Evolutionary conservation across 371 early-diverging fungal genomes (phyloP), one percentile per base, ranked within the genome.

Genomic region (Mortierella sp.): DNA sequence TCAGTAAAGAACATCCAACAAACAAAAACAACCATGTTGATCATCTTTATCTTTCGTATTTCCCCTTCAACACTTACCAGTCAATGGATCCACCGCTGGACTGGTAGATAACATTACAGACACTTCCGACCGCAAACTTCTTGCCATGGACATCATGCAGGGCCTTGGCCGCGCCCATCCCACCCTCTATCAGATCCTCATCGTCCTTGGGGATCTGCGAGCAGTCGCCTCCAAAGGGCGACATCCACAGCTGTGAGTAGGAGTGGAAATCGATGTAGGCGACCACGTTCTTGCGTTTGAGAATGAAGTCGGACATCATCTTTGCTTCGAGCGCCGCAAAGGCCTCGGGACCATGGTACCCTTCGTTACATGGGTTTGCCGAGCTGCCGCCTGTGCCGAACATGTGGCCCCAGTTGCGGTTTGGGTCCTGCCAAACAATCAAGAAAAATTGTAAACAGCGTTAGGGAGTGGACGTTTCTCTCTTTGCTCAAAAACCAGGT

Each of bases 261-360:
- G 91, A 77, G 58, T 91, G 92, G 48, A 91, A 86, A 69, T 91
- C 93, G 45, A 91, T 87, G 66, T 86, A 92, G 4, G 70, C 65
- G 45, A 81, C 79, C 0, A 79, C 80, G 31, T 82, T 74, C 9
- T 61, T 70, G 45, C 73, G 73, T 19, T 71, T 76, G 31, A 48
- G 61, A 31, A 92, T 78, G 74, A 85, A 91, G 40, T 87, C 85
- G 3, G 88, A 85, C 47, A 93, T 70, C 53, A 86, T 77, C 34
- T 79, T 77, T 31, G 87, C 75, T 55, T 90, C 90, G 0, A 75
- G 65, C 7, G 89, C 87, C 0, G 85, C 69, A 70, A 86, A 86
- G 6, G 87, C 76, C 2, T 40, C 58, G 10, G 84, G 66, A 0
- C 90, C 90, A 40, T 78, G 83, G 52, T 88, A 90, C 1, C 74